Evolutionary conservation across 441 rosid genomes (phyloP).

Genomic region (Raphanus hybrid): DNA sequence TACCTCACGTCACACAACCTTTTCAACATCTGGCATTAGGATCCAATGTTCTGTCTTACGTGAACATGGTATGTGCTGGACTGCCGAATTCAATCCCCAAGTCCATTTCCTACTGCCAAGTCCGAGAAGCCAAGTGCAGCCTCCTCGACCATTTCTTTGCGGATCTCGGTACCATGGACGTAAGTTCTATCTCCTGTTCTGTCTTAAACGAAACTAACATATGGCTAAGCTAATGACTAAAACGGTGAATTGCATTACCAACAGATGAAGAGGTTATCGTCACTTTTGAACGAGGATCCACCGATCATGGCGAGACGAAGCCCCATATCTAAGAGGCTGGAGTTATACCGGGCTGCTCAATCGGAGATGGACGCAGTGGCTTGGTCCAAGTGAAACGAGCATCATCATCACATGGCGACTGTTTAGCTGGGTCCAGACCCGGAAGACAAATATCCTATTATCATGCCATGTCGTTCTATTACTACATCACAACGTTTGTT

Average conservation of each 20-base stretch:
- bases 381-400: slow-evolving; percentile 73
- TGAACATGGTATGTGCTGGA: slow-evolving; percentile 90
- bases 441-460: no score
- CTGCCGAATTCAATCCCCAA: slow-evolving; percentile 93
- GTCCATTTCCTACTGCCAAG: slow-evolving; percentile 92
- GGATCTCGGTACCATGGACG: slow-evolving; percentile 90
- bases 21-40: slow-evolving; percentile 51
- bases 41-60: slow-evolving; percentile 82
- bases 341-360: slow-evolving; percentile 86
- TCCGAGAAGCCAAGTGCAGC: slow-evolving; percentile 70
- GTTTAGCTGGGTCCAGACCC: slow-evolving; percentile 21
- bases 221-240: background rate
- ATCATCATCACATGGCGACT: background rate
- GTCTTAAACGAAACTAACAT: background rate
- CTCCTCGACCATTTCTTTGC: slow-evolving; percentile 67
- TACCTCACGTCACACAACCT: no score
- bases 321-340: slow-evolving; percentile 79
- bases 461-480: background rate
- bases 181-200: slow-evolving; percentile 38
- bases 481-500: background rate
- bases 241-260: background rate
- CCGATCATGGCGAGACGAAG: slow-evolving; percentile 87
- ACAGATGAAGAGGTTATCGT: slow-evolving; percentile 81
- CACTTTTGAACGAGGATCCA: slow-evolving; percentile 89
- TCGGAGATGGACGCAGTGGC: slow-evolving; percentile 83